Base-by-base conservation (phyloP, 2,329 filamentous ascomycete genomes). In the Lecanicillium sp. region DNA sequence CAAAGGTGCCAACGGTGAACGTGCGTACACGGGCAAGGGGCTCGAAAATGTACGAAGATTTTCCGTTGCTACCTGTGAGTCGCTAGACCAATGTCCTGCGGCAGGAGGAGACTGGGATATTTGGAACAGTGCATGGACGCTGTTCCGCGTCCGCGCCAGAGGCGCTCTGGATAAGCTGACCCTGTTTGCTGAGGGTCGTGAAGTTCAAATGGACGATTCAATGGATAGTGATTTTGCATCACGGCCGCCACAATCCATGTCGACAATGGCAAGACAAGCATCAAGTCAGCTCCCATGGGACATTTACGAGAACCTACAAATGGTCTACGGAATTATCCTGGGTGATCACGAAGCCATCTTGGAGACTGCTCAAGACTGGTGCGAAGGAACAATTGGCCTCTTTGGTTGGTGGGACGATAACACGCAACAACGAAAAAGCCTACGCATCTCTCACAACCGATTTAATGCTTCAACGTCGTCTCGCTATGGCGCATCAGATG, bases 361-460 rank as follows among this genome's bases (percentile, higher is more conserved):
- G 44, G 75, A 80, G 33, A 77, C 80, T 32, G 78, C 88, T 1
- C 80, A 90, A 52, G 89, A 95, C 59, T 96, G 90, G 90, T 79
- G 90, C 37, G 90, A 96, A 64, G 89, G 87, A 1, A 84, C 82
- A 0, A 64, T 95, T 43, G 85, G 82, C 2, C 65, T 96, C 35
- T 80, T 89, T 22, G 80, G 84, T 5, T 96, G 90, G 90, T 95
- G 89, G 88, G 83, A 94, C 54, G 86, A 92, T 44, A 75, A 76
- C n/a, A 75, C 79, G 43, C 11, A 56, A 46, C 67, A 58, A 35
- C 61, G 59, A 43, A 67, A 63, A 49, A 60, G 54, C 35, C 53
- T 61, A 15, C 55, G 59, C 41, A 50, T 65, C 27, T 63, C 67
- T 11, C 61, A 63, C 20, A 57, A 62, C n/a, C 58, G 62, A 9